Conservation (phyloP, 257 asterid species). For the Mitragyna speciosa region DNA sequence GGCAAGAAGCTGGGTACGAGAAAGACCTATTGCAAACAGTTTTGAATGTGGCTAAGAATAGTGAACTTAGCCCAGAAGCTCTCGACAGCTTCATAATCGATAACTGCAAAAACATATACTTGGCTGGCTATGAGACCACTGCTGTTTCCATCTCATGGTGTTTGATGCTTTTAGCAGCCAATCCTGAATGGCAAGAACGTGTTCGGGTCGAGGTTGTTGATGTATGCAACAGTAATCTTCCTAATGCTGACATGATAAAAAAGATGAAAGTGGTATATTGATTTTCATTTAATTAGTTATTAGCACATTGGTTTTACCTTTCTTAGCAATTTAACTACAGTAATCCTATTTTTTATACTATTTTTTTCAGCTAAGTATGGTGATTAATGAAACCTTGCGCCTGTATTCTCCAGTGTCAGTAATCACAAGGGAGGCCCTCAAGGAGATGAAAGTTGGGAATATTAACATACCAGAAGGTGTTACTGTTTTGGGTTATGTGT, state of each 20-base stretch:
- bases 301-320: background rate
- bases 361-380: conserved; percentile 40
- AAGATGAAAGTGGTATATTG: conserved; percentile 46
- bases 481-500: conserved; percentile 36
- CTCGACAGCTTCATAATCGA: conserved; percentile 46
- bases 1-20: conserved; percentile 32
- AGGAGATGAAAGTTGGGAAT: conserved; percentile 42
- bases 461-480: conserved; percentile 44
- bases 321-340: background rate
- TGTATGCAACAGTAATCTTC: conserved; percentile 34
- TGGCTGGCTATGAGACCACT: conserved; percentile 50
- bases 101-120: conserved; percentile 49
- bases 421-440: conserved; percentile 38
- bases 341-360: background rate
- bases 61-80: conserved; percentile 14
- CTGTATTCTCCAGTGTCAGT: conserved; percentile 41
- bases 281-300: background rate
- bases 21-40: conserved; percentile 41
- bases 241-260: conserved; percentile 39
- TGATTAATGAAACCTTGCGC: conserved; percentile 50
- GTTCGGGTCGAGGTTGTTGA: conserved; percentile 35
- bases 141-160: conserved; percentile 52
- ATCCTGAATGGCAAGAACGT: conserved; percentile 46
- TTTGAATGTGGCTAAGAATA: conserved; percentile 26
- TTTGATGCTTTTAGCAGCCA: conserved; percentile 49